Percentiles rank a stretch among this genome's conserved stretches.
These are phyloP conservation scores for Calcarisporium arbuscula DNA, from an alignment of 2,329 filamentous ascomycete genomes.

Conservation along the genomic window DNA sequence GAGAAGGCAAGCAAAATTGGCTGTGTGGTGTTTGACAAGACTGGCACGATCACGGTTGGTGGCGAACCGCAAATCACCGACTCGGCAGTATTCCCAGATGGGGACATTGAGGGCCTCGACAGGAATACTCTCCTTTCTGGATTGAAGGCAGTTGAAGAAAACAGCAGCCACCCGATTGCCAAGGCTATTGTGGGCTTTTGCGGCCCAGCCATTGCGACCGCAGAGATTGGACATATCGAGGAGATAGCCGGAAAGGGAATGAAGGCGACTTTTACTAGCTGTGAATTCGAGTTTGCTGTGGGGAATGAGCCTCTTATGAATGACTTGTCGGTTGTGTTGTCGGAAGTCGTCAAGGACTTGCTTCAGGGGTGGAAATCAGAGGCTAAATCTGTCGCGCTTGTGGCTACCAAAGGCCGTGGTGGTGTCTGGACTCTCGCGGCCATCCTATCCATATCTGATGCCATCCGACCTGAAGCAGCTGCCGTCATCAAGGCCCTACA, in stretches of 20 bases:
- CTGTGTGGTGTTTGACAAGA: constrained; percentile 84
- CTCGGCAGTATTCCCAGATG: constrained; percentile 32
- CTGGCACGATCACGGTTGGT: constrained; percentile 70
- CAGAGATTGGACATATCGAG: constrained; percentile 40
- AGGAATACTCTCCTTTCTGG: constrained; percentile 40
- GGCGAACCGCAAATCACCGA: constrained; percentile 66
- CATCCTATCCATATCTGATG: constrained; percentile 72
- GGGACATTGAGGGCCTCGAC: constrained; percentile 13
- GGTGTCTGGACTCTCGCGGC: constrained; percentile 49
- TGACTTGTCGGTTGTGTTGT: constrained; percentile 37
- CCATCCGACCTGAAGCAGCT: constrained; percentile 67
- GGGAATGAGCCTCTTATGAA: constrained; percentile 68
- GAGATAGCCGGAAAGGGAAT: constrained; percentile 69
- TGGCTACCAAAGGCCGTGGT: constrained; percentile 34
- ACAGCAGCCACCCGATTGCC: constrained; percentile 69
- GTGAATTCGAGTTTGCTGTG: constrained; percentile 49
- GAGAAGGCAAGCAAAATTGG: constrained; percentile 75
- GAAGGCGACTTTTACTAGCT: constrained; percentile 43
- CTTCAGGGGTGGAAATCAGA: constrained; percentile 54
- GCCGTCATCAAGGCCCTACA: constrained; percentile 59
- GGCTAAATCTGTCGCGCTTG: constrained; percentile 59
- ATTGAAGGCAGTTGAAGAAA: constrained; percentile 58
- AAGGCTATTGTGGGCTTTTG: constrained; percentile 64
- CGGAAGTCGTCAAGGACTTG: constrained; percentile 23
- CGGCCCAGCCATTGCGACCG: constrained; percentile 24